Conservation (phyloP, 2,329 filamentous ascomycete genomes). For the Sordariomycetes sp. region DNA sequence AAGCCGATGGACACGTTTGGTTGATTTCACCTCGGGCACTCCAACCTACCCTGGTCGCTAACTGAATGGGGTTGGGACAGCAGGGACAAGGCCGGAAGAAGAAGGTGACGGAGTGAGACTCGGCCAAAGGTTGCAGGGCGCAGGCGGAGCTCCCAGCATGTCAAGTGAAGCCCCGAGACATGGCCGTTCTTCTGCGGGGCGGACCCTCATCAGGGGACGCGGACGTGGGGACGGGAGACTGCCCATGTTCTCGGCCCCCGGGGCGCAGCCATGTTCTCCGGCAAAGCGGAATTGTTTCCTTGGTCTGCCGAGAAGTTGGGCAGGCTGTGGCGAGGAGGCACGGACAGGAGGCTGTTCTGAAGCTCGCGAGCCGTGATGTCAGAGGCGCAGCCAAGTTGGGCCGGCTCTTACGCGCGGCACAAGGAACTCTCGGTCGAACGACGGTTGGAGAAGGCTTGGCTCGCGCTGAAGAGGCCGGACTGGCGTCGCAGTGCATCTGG, state of each 20-base stretch:
- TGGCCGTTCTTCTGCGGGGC: not conserved
- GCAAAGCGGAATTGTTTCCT: too few relatives aligned
- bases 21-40: too few relatives aligned
- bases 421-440: not conserved
- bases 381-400: not conserved
- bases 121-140: not conserved
- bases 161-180: not conserved
- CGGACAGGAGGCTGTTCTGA: not conserved
- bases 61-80: too few relatives aligned
- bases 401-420: not conserved
- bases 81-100: not conserved
- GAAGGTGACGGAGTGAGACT: not conserved
- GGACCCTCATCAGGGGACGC: not conserved
- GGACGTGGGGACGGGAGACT: not conserved
- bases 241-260: too few relatives aligned
- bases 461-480: not conserved
- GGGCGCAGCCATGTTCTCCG: too few relatives aligned
- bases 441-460: not conserved
- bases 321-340: not conserved
- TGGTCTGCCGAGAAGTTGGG: not conserved
- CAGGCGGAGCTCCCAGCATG: not conserved
- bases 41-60: too few relatives aligned
- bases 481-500: not conserved
- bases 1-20: too few relatives aligned
- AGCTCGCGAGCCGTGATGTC: not conserved